phyloP scores from a whole-genome alignment of 345 rosid species.

The Capsella bursapastoris region DNA sequence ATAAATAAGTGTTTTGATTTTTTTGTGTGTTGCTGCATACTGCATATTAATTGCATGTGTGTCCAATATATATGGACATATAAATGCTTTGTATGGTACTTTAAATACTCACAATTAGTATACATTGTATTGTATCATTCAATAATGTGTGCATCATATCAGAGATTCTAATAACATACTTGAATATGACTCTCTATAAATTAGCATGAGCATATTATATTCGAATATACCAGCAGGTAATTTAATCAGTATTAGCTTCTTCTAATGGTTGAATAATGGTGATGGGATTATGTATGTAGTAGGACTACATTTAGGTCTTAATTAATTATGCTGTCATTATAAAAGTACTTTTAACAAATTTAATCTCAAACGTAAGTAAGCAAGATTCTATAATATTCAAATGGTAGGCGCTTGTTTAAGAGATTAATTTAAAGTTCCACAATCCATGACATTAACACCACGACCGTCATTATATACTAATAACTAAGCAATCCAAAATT shows the following conservation, averaged over 20 bases:
- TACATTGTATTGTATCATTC: slow-evolving; percentile 26
- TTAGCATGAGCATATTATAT: background rate
- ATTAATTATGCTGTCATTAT: background rate
- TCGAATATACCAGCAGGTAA: background rate
- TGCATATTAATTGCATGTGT: slow-evolving; percentile 30
- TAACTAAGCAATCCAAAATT: background rate
- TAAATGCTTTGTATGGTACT: slow-evolving; percentile 25
- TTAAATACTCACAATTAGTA: slow-evolving; percentile 25
- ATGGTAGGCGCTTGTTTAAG: slow-evolving; percentile 17
- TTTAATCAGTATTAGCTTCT: slow-evolving; percentile 15
- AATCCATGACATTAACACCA: slow-evolving; percentile 14
- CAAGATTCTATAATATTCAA: slow-evolving; percentile 13
- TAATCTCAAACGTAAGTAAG: background rate
- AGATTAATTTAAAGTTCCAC: background rate
- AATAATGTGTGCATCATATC: slow-evolving; percentile 21
- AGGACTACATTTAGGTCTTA: background rate
- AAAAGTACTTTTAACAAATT: background rate
- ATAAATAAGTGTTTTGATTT: background rate
- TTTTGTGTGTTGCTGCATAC: slow-evolving; percentile 21
- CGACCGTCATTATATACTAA: slow-evolving; percentile 5
- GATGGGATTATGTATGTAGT: no score
- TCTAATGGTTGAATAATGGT: slow-evolving; percentile 3
- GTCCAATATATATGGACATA: slow-evolving; percentile 39
- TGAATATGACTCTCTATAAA: no score
- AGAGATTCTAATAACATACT: background rate